These are phyloP conservation scores for Phytopythium kandeliae DNA, from an alignment of 352 stramenopile genomes.

Conservation along the genomic window DNA sequence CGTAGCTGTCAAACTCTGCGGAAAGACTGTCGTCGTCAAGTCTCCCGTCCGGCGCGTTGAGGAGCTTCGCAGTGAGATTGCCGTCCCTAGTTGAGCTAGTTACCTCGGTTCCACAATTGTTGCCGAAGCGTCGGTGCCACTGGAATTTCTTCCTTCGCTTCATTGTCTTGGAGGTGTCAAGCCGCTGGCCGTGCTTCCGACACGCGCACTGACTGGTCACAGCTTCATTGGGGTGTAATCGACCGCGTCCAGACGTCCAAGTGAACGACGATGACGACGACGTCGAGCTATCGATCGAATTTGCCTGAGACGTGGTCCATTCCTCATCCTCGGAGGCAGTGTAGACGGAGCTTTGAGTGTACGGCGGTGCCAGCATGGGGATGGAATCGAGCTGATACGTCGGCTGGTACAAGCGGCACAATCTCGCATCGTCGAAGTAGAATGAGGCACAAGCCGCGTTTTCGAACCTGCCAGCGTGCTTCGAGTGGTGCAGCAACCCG, in stretches of 20 bases:
- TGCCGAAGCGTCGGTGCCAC: neutral
- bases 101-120: neutral
- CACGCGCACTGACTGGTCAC: constrained; percentile 24
- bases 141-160: constrained; percentile 6
- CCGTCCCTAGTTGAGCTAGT: neutral
- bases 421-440: constrained; percentile 37
- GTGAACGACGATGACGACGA: constrained; percentile 5
- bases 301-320: constrained; percentile 2
- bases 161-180: constrained; percentile 13
- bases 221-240: constrained; percentile 1
- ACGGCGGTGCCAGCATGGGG: neutral
- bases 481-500: constrained; percentile 37
- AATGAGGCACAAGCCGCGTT: constrained; percentile 16
- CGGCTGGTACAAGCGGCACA: constrained; percentile 9
- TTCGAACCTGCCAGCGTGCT: constrained; percentile 16
- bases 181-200: constrained; percentile 28
- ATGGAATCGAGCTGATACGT: constrained; percentile 2
- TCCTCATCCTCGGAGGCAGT: constrained; percentile 1
- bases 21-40: neutral
- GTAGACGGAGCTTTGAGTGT: neutral
- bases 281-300: constrained; percentile 5
- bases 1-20: neutral
- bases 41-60: neutral
- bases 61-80: neutral
- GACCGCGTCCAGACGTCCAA: neutral